Evolutionary conservation across 352 stramenopile species (phyloP).

Genomic region (Hyaloperonospora brassicae): DNA sequence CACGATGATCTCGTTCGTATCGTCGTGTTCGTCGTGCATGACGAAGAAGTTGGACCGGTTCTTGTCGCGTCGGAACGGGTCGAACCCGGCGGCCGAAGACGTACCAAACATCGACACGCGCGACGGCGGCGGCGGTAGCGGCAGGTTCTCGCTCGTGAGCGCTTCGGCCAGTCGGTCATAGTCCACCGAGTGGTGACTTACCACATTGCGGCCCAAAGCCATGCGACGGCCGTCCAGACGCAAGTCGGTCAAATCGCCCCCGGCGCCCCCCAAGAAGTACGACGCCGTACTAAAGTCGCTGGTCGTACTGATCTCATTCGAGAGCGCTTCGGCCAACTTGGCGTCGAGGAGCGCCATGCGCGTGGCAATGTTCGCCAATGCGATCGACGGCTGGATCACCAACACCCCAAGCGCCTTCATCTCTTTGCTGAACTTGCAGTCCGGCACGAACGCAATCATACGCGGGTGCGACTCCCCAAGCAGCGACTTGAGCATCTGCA

Average conservation of each 20-base stretch:
- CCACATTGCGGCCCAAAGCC: constrained; percentile 40
- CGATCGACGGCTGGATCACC: constrained; percentile 60
- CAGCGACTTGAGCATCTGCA: constrained; percentile 40
- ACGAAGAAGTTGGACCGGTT: neutral
- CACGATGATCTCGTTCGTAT: neutral
- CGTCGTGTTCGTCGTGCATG: neutral
- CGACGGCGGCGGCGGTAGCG: constrained; percentile 38
- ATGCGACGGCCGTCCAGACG: constrained; percentile 32
- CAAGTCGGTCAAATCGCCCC: constrained; percentile 36
- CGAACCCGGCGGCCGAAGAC: constrained; percentile 34
- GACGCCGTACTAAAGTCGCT: constrained; percentile 43
- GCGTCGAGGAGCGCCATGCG: constrained; percentile 54
- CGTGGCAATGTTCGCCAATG: constrained; percentile 58
- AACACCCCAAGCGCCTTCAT: constrained; percentile 30
- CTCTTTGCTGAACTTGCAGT: constrained; percentile 39
- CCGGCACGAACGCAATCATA: constrained; percentile 49
- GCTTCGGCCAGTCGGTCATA: constrained; percentile 39
- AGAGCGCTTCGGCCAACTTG: constrained; percentile 29
- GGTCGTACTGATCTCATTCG: constrained; percentile 44
- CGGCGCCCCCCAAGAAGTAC: constrained; percentile 47
- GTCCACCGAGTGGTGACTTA: constrained; percentile 65
- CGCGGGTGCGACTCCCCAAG: constrained; percentile 36
- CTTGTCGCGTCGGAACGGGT: constrained; percentile 30
- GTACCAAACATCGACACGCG: constrained; percentile 65
- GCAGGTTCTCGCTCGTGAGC: constrained; percentile 26